These are phyloP conservation scores for Vaccinium vitisidaea DNA, from an alignment of 148 eudicot genomes.

Conservation along the genomic window DNA sequence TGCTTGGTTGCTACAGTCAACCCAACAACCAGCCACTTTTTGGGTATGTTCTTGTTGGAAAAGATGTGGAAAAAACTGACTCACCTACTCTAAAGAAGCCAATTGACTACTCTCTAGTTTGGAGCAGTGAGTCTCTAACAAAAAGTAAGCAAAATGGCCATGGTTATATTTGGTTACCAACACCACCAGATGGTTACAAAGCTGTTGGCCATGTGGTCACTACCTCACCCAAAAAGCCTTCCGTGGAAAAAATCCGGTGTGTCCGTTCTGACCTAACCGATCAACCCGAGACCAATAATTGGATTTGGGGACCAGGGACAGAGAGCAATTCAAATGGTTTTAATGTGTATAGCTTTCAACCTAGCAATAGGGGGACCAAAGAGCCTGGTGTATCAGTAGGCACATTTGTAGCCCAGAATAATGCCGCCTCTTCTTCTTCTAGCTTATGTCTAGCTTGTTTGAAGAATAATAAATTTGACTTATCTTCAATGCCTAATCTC, in stretches of 20 bases:
- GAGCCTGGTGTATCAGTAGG: slow-evolving; percentile 35
- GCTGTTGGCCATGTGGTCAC: slow-evolving; percentile 33
- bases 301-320: slow-evolving; percentile 29
- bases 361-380: slow-evolving; percentile 27
- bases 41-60: slow-evolving; percentile 33
- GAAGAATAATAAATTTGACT: slow-evolving; percentile 23
- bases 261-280: slow-evolving; percentile 34
- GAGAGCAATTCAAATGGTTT: slow-evolving; percentile 19
- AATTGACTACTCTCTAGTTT: slow-evolving; percentile 28
- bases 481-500: slow-evolving; percentile 36
- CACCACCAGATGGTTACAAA: slow-evolving; percentile 33
- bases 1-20: slow-evolving; percentile 32
- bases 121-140: slow-evolving; percentile 22
- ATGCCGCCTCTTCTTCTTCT: not conserved
- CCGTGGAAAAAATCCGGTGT: slow-evolving; percentile 32
- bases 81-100: slow-evolving; percentile 14
- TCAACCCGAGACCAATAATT: slow-evolving; percentile 16
- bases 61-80: slow-evolving; percentile 15
- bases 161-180: slow-evolving; percentile 36
- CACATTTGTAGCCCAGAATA: slow-evolving; percentile 24
- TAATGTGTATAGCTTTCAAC: slow-evolving; percentile 25
- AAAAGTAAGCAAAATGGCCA: not conserved
- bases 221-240: slow-evolving; percentile 29
- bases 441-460: slow-evolving; percentile 27
- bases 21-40: slow-evolving; percentile 29